Evolutionary conservation across 2,329 filamentous ascomycete species (phyloP).

Genomic region (Dactylellina sp.): DNA sequence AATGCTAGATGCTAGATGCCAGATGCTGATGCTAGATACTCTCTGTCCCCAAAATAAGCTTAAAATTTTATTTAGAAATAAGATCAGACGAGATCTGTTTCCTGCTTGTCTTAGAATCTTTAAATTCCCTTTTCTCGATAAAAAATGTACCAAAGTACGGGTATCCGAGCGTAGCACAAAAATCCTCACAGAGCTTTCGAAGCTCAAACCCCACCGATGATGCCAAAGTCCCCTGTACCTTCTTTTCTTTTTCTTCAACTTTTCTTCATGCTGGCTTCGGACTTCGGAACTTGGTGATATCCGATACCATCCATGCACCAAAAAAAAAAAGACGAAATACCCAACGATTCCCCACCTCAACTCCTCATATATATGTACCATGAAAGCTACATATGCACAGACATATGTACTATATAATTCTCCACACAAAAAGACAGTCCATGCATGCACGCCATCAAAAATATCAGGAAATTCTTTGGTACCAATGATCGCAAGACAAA

Average conservation of each 20-base stretch:
- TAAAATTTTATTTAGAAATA: slow-evolving; percentile 40
- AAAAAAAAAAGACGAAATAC: slow-evolving; percentile 23
- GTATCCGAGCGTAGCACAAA: no score
- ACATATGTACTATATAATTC: no score
- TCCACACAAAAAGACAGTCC: no score
- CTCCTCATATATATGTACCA: no score
- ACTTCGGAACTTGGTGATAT: slow-evolving; percentile 45
- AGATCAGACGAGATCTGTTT: no score
- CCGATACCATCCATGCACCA: not conserved
- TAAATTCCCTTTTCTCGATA: slow-evolving; percentile 2
- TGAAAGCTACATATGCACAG: not conserved
- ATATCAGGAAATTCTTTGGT: no score
- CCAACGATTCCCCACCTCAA: not conserved
- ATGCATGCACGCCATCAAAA: no score
- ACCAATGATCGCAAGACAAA: no score
- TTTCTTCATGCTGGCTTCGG: slow-evolving; percentile 8
- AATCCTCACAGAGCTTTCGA: no score
- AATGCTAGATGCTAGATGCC: not conserved
- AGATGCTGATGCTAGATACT: not conserved
- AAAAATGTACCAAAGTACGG: no score
- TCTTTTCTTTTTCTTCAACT: slow-evolving; percentile 3
- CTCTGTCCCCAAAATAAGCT: slow-evolving; percentile 41
- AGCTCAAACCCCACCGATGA: not conserved
- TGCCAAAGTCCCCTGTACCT: not conserved
- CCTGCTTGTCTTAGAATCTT: slow-evolving; percentile 19